Conservation (phyloP, 495 filamentous ascomycete genomes). For the Penicillium arizonense region DNA sequence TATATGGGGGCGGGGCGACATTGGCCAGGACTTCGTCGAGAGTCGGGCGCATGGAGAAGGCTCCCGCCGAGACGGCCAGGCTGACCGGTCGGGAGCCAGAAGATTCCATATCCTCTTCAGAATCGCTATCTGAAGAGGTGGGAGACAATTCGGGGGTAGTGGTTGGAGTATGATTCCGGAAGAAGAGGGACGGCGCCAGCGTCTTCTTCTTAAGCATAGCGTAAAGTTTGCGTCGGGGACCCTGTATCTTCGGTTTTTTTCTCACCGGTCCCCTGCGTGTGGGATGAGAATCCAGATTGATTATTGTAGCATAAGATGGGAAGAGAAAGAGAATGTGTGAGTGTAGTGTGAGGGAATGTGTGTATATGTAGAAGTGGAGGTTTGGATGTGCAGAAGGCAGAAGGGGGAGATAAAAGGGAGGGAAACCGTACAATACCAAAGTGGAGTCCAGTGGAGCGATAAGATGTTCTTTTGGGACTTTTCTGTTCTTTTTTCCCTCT, state of each 20-base stretch:
- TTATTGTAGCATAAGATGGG: slow-evolving; percentile 9
- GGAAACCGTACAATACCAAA: neutral
- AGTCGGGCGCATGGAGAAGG: slow-evolving; percentile 75
- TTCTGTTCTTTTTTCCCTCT: neutral
- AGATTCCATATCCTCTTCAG: slow-evolving; percentile 55
- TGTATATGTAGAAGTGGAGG: neutral
- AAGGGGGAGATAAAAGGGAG: neutral
- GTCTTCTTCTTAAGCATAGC: slow-evolving; percentile 53
- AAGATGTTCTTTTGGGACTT: slow-evolving; percentile 1
- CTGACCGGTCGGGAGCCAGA: slow-evolving; percentile 60
- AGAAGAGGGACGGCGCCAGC: slow-evolving; percentile 37
- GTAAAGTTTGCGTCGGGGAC: slow-evolving; percentile 33
- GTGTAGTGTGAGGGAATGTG: neutral
- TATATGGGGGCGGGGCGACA: slow-evolving; percentile 85
- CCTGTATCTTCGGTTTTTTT: slow-evolving; percentile 23
- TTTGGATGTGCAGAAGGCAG: too few relatives aligned
- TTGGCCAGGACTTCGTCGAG: slow-evolving; percentile 86
- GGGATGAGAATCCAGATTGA: slow-evolving; percentile 24
- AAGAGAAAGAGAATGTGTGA: neutral
- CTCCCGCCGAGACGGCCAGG: slow-evolving; percentile 58
- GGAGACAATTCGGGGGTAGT: slow-evolving; percentile 46
- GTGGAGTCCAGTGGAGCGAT: slow-evolving; percentile 3
- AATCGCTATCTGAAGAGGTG: slow-evolving; percentile 48
- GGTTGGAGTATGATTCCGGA: slow-evolving; percentile 40
- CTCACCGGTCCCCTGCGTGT: slow-evolving; percentile 24